phyloP scores from a whole-genome alignment of 2,329 filamentous ascomycete genomes.

The Stachybotrys echinatus region DNA sequence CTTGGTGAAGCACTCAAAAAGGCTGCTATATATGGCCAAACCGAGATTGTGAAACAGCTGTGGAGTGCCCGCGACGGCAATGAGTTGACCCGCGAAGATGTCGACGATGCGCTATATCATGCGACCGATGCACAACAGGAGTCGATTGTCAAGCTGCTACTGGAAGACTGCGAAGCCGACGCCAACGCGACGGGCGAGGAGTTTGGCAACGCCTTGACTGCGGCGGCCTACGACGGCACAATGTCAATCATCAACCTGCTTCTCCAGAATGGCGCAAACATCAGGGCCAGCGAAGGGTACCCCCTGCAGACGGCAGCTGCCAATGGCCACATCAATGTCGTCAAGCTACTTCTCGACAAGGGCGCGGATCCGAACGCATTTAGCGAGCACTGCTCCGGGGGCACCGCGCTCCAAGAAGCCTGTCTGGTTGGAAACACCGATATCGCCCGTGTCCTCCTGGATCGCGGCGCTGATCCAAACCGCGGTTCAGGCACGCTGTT shows the following conservation, averaged over 20 bases:
- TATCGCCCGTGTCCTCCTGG: not conserved
- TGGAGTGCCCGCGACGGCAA: not conserved
- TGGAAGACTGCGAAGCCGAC: not conserved
- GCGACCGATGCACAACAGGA: not conserved
- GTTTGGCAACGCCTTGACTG: not conserved
- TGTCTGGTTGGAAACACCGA: not conserved
- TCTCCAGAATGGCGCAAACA: not conserved
- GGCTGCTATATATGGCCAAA: slow-evolving; percentile 2
- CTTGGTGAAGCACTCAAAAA: slow-evolving; percentile 2
- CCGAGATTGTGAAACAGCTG: not conserved
- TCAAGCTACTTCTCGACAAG: not conserved
- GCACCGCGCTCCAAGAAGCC: not conserved
- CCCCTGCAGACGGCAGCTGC: not conserved
- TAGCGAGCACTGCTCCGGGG: not conserved
- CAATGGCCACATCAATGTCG: not conserved
- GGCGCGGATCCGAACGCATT: not conserved
- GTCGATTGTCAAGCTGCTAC: not conserved
- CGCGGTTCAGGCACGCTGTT: not conserved
- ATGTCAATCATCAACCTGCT: not conserved
- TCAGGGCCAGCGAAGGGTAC: not conserved
- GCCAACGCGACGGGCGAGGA: not conserved
- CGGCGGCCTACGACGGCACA: not conserved
- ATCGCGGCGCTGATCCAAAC: not conserved
- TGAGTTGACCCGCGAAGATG: not conserved
- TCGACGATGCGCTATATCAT: not conserved